Base-by-base conservation (phyloP, 2,329 filamentous ascomycete species). In the Sporothrix variecibatus region DNA sequence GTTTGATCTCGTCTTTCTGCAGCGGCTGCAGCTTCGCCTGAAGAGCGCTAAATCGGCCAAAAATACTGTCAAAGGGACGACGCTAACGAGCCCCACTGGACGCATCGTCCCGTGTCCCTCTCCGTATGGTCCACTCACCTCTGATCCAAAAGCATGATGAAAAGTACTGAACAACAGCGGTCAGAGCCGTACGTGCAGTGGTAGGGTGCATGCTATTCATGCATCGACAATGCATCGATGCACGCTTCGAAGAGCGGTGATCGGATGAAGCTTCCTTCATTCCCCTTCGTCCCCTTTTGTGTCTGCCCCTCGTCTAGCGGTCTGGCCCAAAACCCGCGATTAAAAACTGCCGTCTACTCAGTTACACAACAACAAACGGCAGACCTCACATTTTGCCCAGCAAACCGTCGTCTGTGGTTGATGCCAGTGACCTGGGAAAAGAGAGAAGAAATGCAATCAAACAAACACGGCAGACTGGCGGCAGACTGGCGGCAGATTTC, bases 41-140 rank as follows among this genome's bases (percentile, higher is more conserved):
- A 67, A n/a, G 23, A 64, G 60, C 60, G 60, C 38, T 31, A 28
- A 49, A 49, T 23, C 64, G 15, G 2, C 46, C 51, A 28, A 26
- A 53, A 4, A 56, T 31, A 20, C 15, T 4, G 6, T 12, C 56
- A 60, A 17, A 60, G 15, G 12, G 12, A 34, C 62, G 12, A 34
- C 62, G 62, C 62, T 65, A 65, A 65, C 12, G 38, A n/a, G 67
- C 46, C 31, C 68, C 68, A 60, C 68, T 53, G 31, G 7, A 71
- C 51, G 68, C 68, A 71, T 71, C 68, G 68, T 71, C 68, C 68
- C 68, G 68, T 71, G 34, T 60, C 46, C 67, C 46, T 56, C 31
- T 56, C 67, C 49, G 40, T 68, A 43, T 65, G 62, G 62, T 65
- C 62, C 40, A 68, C 62, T 15, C 51, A 11, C 3, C 17, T 34